Conservation (phyloP, 202 grass and related monocot genomes). For the Eragrostis tef region DNA sequence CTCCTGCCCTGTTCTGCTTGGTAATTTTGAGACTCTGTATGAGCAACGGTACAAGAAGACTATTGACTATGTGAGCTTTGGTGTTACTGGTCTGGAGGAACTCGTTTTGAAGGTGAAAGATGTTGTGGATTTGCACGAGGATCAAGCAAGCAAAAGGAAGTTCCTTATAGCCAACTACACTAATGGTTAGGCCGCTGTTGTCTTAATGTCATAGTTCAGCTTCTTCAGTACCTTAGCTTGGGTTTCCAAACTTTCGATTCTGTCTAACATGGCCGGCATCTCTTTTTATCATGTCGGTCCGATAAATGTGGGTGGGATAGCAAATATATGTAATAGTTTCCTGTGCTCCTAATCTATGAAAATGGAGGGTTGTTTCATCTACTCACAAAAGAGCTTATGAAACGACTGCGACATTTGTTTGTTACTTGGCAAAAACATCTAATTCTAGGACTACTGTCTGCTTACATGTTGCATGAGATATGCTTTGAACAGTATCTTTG, state of each 20-base stretch:
- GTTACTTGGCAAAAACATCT: conserved; percentile 30
- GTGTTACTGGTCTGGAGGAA: conserved; percentile 69
- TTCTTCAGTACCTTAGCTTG: conserved; percentile 36
- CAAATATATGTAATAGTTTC: conserved; percentile 41
- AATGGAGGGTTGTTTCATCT: conserved; percentile 27
- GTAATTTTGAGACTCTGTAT: conserved; percentile 63
- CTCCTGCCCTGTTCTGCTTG: conserved; percentile 65
- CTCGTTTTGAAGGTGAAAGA: conserved; percentile 78
- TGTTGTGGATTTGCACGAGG: conserved; percentile 60
- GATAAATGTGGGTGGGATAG: conserved; percentile 41
- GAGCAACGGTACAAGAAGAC: conserved; percentile 87
- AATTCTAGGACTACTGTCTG: background rate
- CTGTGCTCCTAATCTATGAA: conserved; percentile 19
- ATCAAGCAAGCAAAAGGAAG: conserved; percentile 60
- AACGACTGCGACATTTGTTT: conserved; percentile 26
- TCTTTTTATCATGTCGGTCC: conserved; percentile 43
- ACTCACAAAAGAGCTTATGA: conserved; percentile 19
- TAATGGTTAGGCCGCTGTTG: conserved; percentile 29
- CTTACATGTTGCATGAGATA: background rate
- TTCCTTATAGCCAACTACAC: conserved; percentile 58
- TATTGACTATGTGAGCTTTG: conserved; percentile 65
- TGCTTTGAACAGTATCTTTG: background rate
- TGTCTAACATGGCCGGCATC: conserved; percentile 19
- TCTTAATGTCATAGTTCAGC: conserved; percentile 45
- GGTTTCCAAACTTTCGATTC: conserved; percentile 25